Percentiles rank a stretch among this genome's conserved stretches.
Evolutionary conservation across 83 land plant species (phyloP).

Genomic region (Picea abies): DNA sequence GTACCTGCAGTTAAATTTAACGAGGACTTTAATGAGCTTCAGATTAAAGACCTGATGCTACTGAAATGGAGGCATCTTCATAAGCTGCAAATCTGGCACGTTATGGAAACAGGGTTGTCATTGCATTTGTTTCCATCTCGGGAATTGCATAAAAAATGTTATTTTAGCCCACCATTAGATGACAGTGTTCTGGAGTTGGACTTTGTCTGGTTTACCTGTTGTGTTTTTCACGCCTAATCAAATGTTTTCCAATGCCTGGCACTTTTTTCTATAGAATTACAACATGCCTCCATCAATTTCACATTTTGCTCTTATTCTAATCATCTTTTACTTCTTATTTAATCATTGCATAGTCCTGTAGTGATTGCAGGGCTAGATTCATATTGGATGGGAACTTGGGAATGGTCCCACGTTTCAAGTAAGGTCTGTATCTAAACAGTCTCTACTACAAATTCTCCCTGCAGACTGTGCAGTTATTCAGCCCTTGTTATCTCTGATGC

Average conservation of each 20-base stretch:
- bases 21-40: too few relatives aligned
- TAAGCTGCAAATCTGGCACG: too few relatives aligned
- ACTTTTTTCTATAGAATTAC: background rate
- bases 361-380: slow-evolving; percentile 15
- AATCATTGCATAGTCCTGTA: slow-evolving; percentile 1
- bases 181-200: too few relatives aligned
- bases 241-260: background rate
- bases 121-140: too few relatives aligned
- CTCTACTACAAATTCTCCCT: background rate
- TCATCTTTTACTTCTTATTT: background rate
- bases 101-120: too few relatives aligned
- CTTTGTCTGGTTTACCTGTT: too few relatives aligned
- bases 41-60: too few relatives aligned
- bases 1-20: too few relatives aligned
- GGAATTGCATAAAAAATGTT: too few relatives aligned
- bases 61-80: too few relatives aligned
- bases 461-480: background rate
- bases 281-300: background rate
- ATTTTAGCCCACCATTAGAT: too few relatives aligned
- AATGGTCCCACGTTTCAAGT: slow-evolving; percentile 3
- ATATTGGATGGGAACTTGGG: slow-evolving; percentile 14
- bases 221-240: background rate
- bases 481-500: background rate
- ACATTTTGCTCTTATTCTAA: background rate
- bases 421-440: background rate